Evolutionary conservation across 768 basidiomycete genomes (phyloP).

Genomic region (Suillus sp.): DNA sequence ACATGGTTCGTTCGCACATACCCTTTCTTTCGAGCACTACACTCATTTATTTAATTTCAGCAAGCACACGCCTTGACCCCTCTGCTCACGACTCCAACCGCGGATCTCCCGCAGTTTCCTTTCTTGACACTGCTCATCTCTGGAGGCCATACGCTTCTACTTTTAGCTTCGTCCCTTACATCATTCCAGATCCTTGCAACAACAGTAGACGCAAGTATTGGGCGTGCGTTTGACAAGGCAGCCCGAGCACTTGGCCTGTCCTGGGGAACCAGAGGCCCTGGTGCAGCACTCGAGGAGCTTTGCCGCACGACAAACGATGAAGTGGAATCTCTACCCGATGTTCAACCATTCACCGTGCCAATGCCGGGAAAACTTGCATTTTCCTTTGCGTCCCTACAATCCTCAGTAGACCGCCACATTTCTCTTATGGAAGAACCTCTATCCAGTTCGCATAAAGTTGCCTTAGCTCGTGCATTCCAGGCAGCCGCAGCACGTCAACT

Average conservation of each 20-base stretch:
- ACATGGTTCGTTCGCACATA: constrained; percentile 69
- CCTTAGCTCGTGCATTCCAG: constrained; percentile 75
- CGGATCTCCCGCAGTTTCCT: constrained; percentile 63
- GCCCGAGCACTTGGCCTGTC: constrained; percentile 68
- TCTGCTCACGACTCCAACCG: constrained; percentile 57
- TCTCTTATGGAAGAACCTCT: constrained; percentile 36
- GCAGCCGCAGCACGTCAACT: constrained; percentile 69
- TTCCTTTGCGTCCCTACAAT: constrained; percentile 80
- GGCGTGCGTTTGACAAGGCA: constrained; percentile 83
- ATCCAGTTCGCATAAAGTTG: constrained; percentile 33
- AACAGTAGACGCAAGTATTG: constrained; percentile 74
- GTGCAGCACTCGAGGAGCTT: constrained; percentile 80
- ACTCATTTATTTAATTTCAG: constrained; percentile 38
- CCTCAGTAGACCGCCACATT: constrained; percentile 64
- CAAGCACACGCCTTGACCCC: constrained; percentile 93
- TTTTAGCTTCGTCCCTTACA: constrained; percentile 63
- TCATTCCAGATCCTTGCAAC: constrained; percentile 73
- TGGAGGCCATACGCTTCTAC: constrained; percentile 91
- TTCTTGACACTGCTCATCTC: constrained; percentile 89
- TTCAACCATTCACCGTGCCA: constrained; percentile 48
- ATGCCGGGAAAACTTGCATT: constrained; percentile 62
- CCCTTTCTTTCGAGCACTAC: no score
- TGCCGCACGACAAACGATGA: constrained; percentile 40
- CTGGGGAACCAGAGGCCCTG: constrained; percentile 66
- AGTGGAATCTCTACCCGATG: constrained; percentile 25